These are phyloP conservation scores for Trifolium dubium DNA, from an alignment of 306 rosid species.

Conservation along the genomic window DNA sequence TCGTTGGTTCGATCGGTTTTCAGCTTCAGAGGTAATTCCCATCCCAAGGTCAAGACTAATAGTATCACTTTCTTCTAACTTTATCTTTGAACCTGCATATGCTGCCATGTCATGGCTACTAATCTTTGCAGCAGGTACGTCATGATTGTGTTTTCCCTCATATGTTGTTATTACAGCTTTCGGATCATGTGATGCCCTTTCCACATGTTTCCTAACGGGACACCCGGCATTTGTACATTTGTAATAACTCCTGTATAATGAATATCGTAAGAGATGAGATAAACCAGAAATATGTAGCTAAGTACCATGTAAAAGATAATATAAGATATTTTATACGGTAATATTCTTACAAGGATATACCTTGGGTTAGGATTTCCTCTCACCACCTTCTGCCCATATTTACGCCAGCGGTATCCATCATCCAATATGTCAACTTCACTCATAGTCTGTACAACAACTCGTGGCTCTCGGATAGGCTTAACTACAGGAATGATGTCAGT, in stretches of 20 bases:
- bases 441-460: conserved; percentile 95
- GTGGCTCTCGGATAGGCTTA: conserved; percentile 95
- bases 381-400: conserved; percentile 98
- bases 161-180: conserved; percentile 97
- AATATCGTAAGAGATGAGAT: conserved; percentile 39
- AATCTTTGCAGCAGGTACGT: conserved; percentile 84
- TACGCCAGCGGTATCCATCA: conserved; percentile 99
- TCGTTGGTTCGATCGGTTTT: conserved; percentile 61
- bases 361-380: conserved; percentile 99
- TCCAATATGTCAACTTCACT: conserved; percentile 99
- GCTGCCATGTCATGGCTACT: conserved; percentile 85
- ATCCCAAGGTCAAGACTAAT: conserved; percentile 97
- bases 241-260: conserved; percentile 87
- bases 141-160: conserved; percentile 95
- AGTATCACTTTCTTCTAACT: conserved; percentile 72
- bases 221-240: conserved; percentile 95
- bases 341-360: conserved; percentile 44
- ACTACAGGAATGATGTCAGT: conserved; percentile 75
- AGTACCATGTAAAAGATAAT: too few relatives aligned
- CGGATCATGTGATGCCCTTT: conserved; percentile 97
- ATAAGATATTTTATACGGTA: too few relatives aligned
- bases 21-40: conserved; percentile 67
- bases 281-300: conserved; percentile 14
- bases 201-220: conserved; percentile 96
- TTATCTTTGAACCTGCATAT: conserved; percentile 50